phyloP scores from a whole-genome alignment of 257 asterid genomes.

The Paraleonurus japonicus region DNA sequence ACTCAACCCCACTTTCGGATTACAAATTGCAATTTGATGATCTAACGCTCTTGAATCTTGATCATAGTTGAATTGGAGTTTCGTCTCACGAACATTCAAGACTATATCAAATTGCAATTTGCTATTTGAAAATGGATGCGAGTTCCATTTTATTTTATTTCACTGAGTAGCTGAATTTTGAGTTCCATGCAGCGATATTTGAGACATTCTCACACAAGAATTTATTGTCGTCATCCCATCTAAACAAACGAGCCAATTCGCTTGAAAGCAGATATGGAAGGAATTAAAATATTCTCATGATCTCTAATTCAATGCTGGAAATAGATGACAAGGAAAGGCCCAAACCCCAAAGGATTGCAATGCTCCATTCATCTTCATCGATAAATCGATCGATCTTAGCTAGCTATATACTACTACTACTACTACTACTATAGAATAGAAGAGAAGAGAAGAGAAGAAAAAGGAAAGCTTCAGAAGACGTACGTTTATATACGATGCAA shows the following conservation, averaged over 20 bases:
- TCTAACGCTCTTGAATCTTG: neutral
- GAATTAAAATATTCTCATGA: neutral
- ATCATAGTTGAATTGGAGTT: neutral
- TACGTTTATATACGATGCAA: neutral
- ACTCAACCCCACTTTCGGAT: neutral
- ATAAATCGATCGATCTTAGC: neutral
- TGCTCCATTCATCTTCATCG: conserved; percentile 10
- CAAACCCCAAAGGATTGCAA: neutral
- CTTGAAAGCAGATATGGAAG: neutral
- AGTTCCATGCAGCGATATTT: neutral
- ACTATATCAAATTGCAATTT: neutral
- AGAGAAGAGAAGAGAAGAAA: neutral
- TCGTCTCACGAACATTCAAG: neutral
- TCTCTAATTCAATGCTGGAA: too few relatives aligned
- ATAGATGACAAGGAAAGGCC: neutral
- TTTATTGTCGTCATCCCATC: neutral
- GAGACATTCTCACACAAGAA: neutral
- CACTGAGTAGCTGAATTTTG: neutral
- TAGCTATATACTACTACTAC: conserved; percentile 2
- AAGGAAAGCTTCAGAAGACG: neutral
- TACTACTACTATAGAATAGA: too few relatives aligned
- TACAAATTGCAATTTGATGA: neutral
- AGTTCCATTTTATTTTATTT: neutral
- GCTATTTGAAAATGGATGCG: neutral
- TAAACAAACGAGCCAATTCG: neutral